Conservation (phyloP, 108 stramenopile species). For the Stephanodiscus minutulus region DNA sequence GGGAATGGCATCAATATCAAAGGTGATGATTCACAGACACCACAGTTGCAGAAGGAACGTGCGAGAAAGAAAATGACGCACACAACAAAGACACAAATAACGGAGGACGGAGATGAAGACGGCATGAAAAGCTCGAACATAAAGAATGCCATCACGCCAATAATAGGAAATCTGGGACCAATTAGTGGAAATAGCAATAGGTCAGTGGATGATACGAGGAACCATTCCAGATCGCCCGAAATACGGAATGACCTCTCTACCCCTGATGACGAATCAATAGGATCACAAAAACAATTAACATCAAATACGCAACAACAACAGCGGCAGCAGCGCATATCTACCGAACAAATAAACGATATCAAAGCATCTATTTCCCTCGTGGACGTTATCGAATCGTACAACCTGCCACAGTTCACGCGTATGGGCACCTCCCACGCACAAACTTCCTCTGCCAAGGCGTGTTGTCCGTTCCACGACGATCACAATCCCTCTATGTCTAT, state of each 20-base stretch:
- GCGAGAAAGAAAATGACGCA: neutral
- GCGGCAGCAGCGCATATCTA: constrained; percentile 15
- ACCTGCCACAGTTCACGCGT: constrained; percentile 58
- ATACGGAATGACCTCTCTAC: neutral
- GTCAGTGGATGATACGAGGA: neutral
- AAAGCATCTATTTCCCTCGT: constrained; percentile 61
- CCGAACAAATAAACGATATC: constrained; percentile 55
- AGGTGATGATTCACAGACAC: neutral
- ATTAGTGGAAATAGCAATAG: neutral
- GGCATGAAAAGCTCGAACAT: neutral
- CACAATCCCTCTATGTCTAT: constrained; percentile 83
- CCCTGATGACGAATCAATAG: neutral
- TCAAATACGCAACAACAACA: neutral
- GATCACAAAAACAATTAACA: neutral
- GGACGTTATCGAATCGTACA: constrained; percentile 67
- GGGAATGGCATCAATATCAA: neutral
- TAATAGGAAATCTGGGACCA: neutral
- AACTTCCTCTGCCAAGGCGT: constrained; percentile 50
- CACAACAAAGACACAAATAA: neutral
- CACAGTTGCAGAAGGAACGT: neutral
- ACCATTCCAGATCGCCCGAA: neutral
- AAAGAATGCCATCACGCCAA: neutral
- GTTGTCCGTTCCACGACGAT: constrained; percentile 96
- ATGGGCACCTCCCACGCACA: constrained; percentile 20
- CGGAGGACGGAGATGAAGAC: neutral